Base-by-base conservation (phyloP, 73 alveolate genomes). In the Blepharisma stoltei region DNA sequence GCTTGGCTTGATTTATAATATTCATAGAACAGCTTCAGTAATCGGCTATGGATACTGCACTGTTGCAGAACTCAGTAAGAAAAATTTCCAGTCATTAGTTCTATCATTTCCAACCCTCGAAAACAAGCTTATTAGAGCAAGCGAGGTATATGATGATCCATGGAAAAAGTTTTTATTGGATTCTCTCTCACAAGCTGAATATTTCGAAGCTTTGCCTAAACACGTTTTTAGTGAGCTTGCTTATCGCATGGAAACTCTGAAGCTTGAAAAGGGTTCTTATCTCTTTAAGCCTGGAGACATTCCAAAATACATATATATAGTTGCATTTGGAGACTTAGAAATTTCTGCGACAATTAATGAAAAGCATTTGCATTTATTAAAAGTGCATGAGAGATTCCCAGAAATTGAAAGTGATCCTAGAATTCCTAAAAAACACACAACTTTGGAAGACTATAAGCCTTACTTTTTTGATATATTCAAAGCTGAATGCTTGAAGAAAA, bases 11-110 rank as follows among this genome's bases (percentile, higher is more conserved):
- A 52, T 83, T 20, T 71, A 77, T 52, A 50, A 77, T 6, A 70
- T 82, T 32, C 49, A 68, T 21, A 60, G 94, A 82, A 86, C 87
- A 11, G 94, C 94, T 7, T 23, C 90, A 25, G 85, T 78, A 20
- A 48, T 48, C 38, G 47, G 68, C 21, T 67, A 71, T 9, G 66
- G 76, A 6, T 65, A 76, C 43, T 54, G 54, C 6, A 78, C 81
- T n/a, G 23, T 75, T n/a, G 85, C 81, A 14, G 85, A 81, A 25
- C 46, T 81, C 6, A 21, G 68, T 38, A 53, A 48, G 55, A 44
- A 73, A 37, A 37, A 81, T 50, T 80, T 80, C 47, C 8, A 44
- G 21, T 54, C 49, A 5, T 8, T 80, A 43, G 6, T 11, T 0
- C 9, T 14, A 1, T 7, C 9, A 18, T 18, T 18, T 6, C 60